Evolutionary conservation across 441 rosid genomes (phyloP).

Genomic region (Croton laevigatus): DNA sequence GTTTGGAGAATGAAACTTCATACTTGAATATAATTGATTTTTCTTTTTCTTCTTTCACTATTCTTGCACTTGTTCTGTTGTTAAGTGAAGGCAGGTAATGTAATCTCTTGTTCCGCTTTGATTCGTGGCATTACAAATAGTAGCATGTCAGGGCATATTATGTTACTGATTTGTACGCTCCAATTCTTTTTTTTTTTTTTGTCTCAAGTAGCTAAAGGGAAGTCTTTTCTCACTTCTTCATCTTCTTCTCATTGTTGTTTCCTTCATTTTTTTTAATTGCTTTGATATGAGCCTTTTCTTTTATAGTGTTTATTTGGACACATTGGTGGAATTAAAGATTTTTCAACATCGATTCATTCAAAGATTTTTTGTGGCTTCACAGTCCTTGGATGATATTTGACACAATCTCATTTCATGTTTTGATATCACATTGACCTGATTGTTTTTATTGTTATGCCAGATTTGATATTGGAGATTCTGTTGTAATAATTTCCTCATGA

Average conservation of each 20-base stretch:
- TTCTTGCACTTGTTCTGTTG: background rate
- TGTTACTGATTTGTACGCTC: background rate
- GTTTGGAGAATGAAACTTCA: background rate
- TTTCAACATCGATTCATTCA: background rate
- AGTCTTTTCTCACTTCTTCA: slow-evolving; percentile 3
- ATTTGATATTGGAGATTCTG: slow-evolving; percentile 27
- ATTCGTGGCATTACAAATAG: background rate
- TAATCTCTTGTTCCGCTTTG: background rate
- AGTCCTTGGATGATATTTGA: slow-evolving; percentile 9
- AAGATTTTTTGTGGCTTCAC: background rate
- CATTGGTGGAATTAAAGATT: background rate
- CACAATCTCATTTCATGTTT: slow-evolving; percentile 11
- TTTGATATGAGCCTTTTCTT: slow-evolving; percentile 4
- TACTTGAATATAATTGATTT: background rate
- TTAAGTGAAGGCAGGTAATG: background rate
- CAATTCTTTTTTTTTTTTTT: background rate
- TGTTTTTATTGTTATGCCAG: slow-evolving; percentile 28
- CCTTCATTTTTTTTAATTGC: background rate
- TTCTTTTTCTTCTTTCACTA: background rate
- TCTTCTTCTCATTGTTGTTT: background rate
- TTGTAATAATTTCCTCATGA: slow-evolving; percentile 37
- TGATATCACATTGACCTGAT: slow-evolving; percentile 10
- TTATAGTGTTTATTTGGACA: slow-evolving; percentile 5
- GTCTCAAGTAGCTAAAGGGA: background rate
- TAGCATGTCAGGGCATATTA: too few species aligned